Base-by-base conservation (phyloP, 2,329 filamentous ascomycete genomes). In the Leptosphaerulina australis region DNA sequence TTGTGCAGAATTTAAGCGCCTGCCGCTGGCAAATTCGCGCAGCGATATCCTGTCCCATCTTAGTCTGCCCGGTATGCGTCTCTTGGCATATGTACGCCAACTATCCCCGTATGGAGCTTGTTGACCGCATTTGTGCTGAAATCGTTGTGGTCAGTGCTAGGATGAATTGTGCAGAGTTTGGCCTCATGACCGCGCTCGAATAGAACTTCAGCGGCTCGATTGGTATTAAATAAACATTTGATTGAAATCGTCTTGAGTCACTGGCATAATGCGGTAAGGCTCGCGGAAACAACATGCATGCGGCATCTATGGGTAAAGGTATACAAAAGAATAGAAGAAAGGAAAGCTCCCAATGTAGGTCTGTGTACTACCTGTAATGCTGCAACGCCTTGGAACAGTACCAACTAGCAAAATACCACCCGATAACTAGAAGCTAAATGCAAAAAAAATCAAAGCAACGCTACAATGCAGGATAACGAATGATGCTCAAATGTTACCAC, bases 141-240 rank as follows among this genome's bases (percentile, higher is more conserved):
- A 52, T 59, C 57, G 56, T 58, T 59, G 44, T 55, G 54, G 53
- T 53, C 49, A 52, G 37, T 60, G 55, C 62, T 52, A 44, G 58
- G 46, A 29, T 48, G 39, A 37, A 20, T 37, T 39, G n/a, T 53
- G 35, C 41, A 56, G 35, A 45, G 41, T 34, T n/a, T 24, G 14
- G n/a, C 17, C 30, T 20, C 17, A 33, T 17, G 17, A 12, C 34
- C 24, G 28, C 39, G 34, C 26, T 30, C 4, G 26, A 22, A 35
- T 9, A 10, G 22, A 35, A 21, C 33, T 14, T 9, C 14, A 17
- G 39, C 24, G 26, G 17, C 17, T 34, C 20, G 21, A 4, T 39
- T 24, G 20, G 41, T 30, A 14, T 31, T 15, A 22, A 29, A 14
- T 33, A 15, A 17, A n/a, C n/a, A n/a, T n/a, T n/a, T 26, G 17